Evolutionary conservation across 768 basidiomycete genomes (phyloP).

Genomic region (Macrocybe gigantea): DNA sequence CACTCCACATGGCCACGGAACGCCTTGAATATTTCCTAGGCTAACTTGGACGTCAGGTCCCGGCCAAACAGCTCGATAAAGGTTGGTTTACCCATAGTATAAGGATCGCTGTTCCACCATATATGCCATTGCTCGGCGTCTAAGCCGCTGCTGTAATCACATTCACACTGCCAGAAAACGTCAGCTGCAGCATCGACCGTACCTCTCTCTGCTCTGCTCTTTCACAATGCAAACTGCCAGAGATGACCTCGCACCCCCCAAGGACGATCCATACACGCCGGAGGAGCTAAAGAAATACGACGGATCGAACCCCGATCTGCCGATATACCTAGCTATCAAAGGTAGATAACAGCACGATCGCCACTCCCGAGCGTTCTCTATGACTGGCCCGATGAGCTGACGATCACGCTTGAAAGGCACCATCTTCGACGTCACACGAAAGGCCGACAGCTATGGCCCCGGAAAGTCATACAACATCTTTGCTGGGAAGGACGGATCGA

Average conservation of each 20-base stretch:
- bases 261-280: conserved; percentile 71
- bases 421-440: conserved; percentile 85
- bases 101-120: too few species aligned
- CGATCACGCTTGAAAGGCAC: conserved; percentile 44
- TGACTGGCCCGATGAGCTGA: too few species aligned
- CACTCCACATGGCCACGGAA: conserved; percentile 14
- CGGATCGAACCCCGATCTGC: conserved; percentile 57
- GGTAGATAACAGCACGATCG: conserved; percentile 34
- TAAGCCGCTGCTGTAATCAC: too few species aligned
- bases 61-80: conserved; percentile 27
- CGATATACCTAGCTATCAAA: conserved; percentile 93
- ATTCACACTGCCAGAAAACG: too few species aligned
- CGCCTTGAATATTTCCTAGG: conserved; percentile 10
- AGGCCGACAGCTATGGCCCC: conserved; percentile 84
- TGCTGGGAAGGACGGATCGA: conserved; percentile 91
- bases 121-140: too few species aligned
- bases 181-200: too few species aligned
- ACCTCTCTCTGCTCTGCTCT: too few species aligned
- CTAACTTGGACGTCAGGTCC: conserved; percentile 17
- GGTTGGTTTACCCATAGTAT: conserved; percentile 23
- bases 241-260: conserved; percentile 61
- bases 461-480: conserved; percentile 80
- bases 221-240: conserved; percentile 55
- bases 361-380: neutral
- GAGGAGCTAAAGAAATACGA: conserved; percentile 65